Evolutionary conservation across 768 basidiomycete species (phyloP).

Genomic region (Antrodiella citrinella): DNA sequence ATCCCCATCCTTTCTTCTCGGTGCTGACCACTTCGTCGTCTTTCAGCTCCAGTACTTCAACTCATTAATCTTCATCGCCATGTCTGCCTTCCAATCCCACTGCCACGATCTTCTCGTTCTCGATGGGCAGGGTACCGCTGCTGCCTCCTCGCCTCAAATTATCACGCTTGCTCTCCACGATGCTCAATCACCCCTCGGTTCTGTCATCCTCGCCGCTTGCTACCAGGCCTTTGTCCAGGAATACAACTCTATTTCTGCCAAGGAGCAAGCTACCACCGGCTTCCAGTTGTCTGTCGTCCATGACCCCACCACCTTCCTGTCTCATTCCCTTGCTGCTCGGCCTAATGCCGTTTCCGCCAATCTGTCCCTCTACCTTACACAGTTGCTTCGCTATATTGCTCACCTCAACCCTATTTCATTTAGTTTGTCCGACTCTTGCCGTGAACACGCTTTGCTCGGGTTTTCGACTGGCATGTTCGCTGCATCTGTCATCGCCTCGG

Average conservation of each 20-base stretch:
- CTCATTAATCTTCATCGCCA: background rate
- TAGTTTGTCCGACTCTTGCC: background rate
- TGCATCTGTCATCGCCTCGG: constrained; percentile 10
- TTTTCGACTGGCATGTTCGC: constrained; percentile 15
- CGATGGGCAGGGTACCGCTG: constrained; percentile 9
- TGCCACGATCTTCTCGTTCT: constrained; percentile 4
- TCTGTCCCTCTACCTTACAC: constrained; percentile 11
- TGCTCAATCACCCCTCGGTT: constrained; percentile 3
- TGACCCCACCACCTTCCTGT: constrained; percentile 4
- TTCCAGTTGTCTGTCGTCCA: background rate
- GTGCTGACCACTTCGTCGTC: background rate
- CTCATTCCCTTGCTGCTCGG: constrained; percentile 1
- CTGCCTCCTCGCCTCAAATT: constrained; percentile 5
- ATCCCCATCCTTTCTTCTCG: background rate
- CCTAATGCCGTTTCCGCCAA: constrained; percentile 9
- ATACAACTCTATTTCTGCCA: constrained; percentile 2
- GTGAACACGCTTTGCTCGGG: constrained; percentile 5
- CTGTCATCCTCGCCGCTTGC: constrained; percentile 9
- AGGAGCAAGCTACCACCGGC: constrained; percentile 1
- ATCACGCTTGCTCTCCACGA: constrained; percentile 10
- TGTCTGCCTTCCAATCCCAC: background rate
- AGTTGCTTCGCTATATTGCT: constrained; percentile 11
- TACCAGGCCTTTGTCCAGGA: constrained; percentile 9
- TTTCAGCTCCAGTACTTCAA: background rate
- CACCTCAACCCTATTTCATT: background rate